Conservation (phyloP, 208 protist species). For the Crithidia fasciculata region DNA sequence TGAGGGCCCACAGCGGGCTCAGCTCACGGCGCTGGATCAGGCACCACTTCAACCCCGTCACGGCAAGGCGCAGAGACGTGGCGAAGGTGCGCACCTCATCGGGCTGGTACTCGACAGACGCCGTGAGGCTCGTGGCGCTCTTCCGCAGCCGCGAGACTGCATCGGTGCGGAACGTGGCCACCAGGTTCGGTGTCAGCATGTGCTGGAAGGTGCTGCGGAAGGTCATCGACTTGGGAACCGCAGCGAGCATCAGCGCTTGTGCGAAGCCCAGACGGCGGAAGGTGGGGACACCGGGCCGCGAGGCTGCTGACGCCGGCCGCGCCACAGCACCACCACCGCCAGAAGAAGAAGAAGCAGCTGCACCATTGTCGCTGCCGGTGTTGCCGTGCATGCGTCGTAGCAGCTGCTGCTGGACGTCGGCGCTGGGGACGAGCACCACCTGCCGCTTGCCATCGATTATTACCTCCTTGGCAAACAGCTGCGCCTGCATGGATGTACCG, state of each 20-base stretch:
- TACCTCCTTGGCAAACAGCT: conserved; percentile 53
- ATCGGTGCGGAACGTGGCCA: conserved; percentile 47
- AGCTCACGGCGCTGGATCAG: conserved; percentile 47
- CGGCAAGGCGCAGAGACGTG: conserved; percentile 41
- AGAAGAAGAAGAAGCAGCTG: neutral
- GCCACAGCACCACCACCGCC: neutral
- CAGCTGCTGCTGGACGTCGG: conserved; percentile 54
- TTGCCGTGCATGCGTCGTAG: conserved; percentile 34
- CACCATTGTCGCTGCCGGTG: neutral
- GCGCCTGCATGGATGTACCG: conserved; percentile 21
- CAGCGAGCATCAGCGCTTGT: conserved; percentile 40
- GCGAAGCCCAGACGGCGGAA: conserved; percentile 13
- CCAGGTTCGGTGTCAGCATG: conserved; percentile 42
- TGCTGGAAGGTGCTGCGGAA: conserved; percentile 71
- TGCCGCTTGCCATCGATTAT: conserved; percentile 58
- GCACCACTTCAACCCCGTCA: conserved; percentile 51
- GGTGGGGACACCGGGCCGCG: neutral
- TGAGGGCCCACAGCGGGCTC: conserved; percentile 65
- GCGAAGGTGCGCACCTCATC: conserved; percentile 48
- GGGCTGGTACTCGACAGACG: conserved; percentile 37
- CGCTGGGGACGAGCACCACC: conserved; percentile 62
- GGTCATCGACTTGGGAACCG: conserved; percentile 49
- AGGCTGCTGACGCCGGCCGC: neutral
- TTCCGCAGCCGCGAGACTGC: conserved; percentile 27
- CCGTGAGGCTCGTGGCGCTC: conserved; percentile 33